phyloP scores from a whole-genome alignment of 768 basidiomycete genomes.

The Daedaleopsis nitida region DNA sequence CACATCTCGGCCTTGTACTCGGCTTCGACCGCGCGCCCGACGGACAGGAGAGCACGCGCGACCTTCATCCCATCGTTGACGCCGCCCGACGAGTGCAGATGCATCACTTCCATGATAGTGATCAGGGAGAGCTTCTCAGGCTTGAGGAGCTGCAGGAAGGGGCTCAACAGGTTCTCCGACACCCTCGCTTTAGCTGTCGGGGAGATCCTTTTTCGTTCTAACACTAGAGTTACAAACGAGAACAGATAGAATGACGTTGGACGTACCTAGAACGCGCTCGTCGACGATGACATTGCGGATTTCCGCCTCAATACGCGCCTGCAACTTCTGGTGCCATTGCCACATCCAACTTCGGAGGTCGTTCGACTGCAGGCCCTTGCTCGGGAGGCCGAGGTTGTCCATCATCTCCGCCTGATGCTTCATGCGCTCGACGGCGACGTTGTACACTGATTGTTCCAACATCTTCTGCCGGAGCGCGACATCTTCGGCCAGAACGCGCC shows the following conservation, averaged over 20 bases:
- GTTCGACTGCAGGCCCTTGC: slow-evolving; percentile 43
- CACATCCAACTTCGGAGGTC: slow-evolving; percentile 82
- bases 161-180: slow-evolving; percentile 43
- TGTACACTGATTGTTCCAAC: slow-evolving; percentile 84
- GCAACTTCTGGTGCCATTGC: slow-evolving; percentile 76
- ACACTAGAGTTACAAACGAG: not conserved
- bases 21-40: slow-evolving; percentile 85
- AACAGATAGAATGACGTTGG: not conserved
- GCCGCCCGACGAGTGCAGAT: slow-evolving; percentile 74
- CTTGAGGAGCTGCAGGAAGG: slow-evolving; percentile 76
- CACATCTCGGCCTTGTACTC: slow-evolving; percentile 89
- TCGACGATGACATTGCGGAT: slow-evolving; percentile 45
- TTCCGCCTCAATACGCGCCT: slow-evolving; percentile 49
- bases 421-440: slow-evolving; percentile 74
- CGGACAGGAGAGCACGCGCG: slow-evolving; percentile 71
- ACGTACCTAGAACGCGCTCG: slow-evolving; percentile 36
- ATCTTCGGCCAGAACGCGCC: slow-evolving; percentile 66
- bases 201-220: slow-evolving; percentile 2
- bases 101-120: slow-evolving; percentile 88
- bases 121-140: slow-evolving; percentile 83
- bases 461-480: slow-evolving; percentile 75
- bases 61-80: slow-evolving; percentile 89
- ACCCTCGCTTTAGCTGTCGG: not conserved
- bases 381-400: slow-evolving; percentile 56
- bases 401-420: slow-evolving; percentile 63